Base-by-base conservation (phyloP, 495 filamentous ascomycete genomes). In the Penicillium simplicissimum region DNA sequence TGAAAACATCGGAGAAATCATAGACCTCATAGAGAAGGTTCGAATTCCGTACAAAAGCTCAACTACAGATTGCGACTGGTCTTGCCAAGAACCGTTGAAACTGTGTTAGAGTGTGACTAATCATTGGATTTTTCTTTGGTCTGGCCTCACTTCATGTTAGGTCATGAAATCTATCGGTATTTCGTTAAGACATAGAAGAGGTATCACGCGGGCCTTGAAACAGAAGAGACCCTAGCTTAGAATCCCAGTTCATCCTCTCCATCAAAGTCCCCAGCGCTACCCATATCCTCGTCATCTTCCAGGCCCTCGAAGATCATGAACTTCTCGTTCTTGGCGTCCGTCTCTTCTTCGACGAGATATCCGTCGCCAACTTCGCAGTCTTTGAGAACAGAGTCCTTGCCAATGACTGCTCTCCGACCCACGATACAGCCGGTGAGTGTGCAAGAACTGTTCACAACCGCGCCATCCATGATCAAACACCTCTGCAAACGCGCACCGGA, bases 331-430 rank as follows among this genome's bases (percentile, higher is more conserved):
- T 92, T 96, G 21, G 89, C 90, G 65, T 95, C 91, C 4, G 89
- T 93, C 67, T 85, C 87, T 23, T 90, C 86, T 59, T 89, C 85
- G 13, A 98, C 90, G n/a, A 90, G 76, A 69, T 88, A 83, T 34
- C 88, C 90, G 72, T 96, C 91, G 71, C 96, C 91, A 3, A 97
- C 86, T 74, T 97, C 93, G 66, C 92, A 96, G 59, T 97, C 92
- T 57, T 86, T 90, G 57, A 98, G 76, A 17, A 82, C 80, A 49
- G 84, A 89, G 48, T 89, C 88, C 25, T 89, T 87, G 1, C 93
- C 92, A 49, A 98, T 83, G 67, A 86, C 86, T 52, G 84, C 86
- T 51, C 90, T 76, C 53, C 86, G 84, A 0, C 96, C 95, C 10
- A 98, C 69, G 25, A 97, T 86, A 66, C 91, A 96, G 2, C 90